These are phyloP conservation scores for Hordeum marinum DNA, from an alignment of 176 grass and related monocot genomes.

Conservation along the genomic window DNA sequence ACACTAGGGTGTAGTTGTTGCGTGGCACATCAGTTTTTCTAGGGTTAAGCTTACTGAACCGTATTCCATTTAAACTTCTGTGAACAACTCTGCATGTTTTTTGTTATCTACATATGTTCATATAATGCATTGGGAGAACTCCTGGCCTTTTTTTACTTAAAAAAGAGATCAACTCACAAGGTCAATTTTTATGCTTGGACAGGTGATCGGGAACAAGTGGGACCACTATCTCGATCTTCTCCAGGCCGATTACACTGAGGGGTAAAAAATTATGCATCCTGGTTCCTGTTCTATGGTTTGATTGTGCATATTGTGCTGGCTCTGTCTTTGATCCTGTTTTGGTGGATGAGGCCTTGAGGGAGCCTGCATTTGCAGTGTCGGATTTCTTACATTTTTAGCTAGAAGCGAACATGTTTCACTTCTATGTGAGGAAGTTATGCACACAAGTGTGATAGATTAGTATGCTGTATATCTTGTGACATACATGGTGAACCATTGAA, in stretches of 20 bases:
- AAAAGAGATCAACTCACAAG: background rate
- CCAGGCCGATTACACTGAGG: slow-evolving; percentile 84
- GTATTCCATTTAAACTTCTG: background rate
- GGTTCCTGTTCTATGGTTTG: background rate
- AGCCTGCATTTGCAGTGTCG: background rate
- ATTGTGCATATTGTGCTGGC: background rate
- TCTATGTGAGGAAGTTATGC: background rate
- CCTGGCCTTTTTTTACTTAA: background rate
- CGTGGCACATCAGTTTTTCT: background rate
- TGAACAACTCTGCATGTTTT: background rate
- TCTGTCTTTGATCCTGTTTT: background rate
- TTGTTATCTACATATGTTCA: background rate
- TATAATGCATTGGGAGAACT: background rate
- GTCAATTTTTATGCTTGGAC: background rate
- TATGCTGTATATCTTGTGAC: background rate
- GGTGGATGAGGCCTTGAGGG: background rate
- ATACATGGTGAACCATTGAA: background rate
- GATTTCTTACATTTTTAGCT: background rate
- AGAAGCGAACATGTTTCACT: background rate
- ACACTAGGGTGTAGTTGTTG: background rate
- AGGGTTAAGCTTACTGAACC: background rate
- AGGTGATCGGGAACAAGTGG: slow-evolving; percentile 99
- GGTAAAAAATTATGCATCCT: slow-evolving; percentile 33
- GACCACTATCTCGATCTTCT: slow-evolving; percentile 85
- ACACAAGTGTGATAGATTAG: background rate